These are phyloP conservation scores for Saturnispora quitensis DNA, from an alignment of 805 yeast genomes.

Conservation along the genomic window DNA sequence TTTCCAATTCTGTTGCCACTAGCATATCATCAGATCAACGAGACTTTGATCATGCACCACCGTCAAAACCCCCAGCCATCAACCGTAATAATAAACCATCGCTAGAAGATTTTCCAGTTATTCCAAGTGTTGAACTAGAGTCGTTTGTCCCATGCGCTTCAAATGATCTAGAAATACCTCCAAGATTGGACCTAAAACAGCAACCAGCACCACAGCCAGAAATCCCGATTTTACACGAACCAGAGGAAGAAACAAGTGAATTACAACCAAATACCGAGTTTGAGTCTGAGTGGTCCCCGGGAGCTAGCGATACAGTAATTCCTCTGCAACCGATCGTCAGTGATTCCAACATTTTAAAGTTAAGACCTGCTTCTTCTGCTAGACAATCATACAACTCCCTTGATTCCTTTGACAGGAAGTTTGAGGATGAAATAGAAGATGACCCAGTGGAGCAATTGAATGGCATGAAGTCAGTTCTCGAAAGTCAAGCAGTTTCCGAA, in stretches of 20 bases:
- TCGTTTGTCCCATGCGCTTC: neutral
- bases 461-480: constrained; percentile 1
- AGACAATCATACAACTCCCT: constrained; percentile 6
- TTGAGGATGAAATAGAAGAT: constrained; percentile 2
- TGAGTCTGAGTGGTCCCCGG: neutral
- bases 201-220: neutral
- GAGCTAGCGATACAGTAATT: neutral
- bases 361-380: neutral
- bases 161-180: neutral
- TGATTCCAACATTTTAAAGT: neutral
- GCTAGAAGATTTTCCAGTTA: neutral
- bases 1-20: neutral
- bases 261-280: neutral
- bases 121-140: neutral
- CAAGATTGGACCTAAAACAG: neutral
- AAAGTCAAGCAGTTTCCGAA: neutral
- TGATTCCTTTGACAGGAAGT: constrained; percentile 13
- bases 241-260: neutral
- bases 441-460: constrained; percentile 11
- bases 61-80: neutral
- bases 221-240: neutral
- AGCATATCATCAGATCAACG: neutral
- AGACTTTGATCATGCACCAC: neutral
- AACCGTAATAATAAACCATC: constrained; percentile 2
- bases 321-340: neutral